Evolutionary conservation across 331 rosid species (phyloP).

Genomic region (Quercus lobata): DNA sequence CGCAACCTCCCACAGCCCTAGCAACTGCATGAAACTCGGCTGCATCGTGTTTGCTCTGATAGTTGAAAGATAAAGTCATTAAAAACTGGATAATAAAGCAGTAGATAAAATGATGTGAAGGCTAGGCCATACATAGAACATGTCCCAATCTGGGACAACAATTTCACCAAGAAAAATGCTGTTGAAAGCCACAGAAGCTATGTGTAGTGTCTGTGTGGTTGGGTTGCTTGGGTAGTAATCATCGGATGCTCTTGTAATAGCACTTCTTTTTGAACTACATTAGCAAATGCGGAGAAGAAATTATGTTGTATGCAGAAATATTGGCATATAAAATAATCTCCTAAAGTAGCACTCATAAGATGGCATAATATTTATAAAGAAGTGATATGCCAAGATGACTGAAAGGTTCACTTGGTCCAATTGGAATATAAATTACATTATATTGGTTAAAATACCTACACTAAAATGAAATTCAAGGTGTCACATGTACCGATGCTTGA

Average conservation of each 20-base stretch:
- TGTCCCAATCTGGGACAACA: constrained; percentile 50
- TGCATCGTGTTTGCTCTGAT: constrained; percentile 35
- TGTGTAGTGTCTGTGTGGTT: constrained; percentile 33
- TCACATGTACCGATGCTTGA: background rate
- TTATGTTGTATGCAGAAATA: background rate
- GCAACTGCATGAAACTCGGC: constrained; percentile 47
- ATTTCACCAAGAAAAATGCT: constrained; percentile 47
- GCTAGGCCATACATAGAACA: constrained; percentile 39
- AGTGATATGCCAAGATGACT: background rate
- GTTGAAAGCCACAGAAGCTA: constrained; percentile 47
- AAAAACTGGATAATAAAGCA: constrained; percentile 1
- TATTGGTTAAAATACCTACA: background rate
- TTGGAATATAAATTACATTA: too few relatives aligned
- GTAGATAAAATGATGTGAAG: background rate
- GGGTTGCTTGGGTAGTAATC: constrained; percentile 42
- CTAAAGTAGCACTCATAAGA: background rate
- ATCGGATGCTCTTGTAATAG: constrained; percentile 36
- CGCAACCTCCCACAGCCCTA: constrained; percentile 45
- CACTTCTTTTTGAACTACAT: constrained; percentile 35
- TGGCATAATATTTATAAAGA: background rate
- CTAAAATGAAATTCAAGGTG: background rate
- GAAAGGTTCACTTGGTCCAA: background rate
- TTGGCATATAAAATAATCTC: background rate
- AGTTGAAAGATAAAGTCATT: background rate
- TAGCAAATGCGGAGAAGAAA: background rate